Conservation (phyloP, 2,329 filamentous ascomycete genomes). For the Cladorrhinum sp. region DNA sequence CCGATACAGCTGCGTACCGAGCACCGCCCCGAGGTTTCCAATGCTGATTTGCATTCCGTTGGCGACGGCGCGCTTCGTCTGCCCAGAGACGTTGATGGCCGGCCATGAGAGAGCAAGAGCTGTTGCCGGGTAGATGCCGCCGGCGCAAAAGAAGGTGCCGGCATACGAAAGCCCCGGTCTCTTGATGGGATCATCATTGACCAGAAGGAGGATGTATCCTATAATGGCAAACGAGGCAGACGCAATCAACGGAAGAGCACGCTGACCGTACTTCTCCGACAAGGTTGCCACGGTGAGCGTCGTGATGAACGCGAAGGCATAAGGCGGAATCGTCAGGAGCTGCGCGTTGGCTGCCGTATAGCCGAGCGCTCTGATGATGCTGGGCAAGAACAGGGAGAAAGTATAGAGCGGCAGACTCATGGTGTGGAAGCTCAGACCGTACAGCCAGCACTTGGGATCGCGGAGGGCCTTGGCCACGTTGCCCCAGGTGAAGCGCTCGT, state of each 20-base stretch:
- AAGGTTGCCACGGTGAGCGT: slow-evolving; percentile 58
- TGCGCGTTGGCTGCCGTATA: slow-evolving; percentile 53
- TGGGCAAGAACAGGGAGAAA: slow-evolving; percentile 54
- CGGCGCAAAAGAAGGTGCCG: slow-evolving; percentile 62
- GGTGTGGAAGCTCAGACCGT: slow-evolving; percentile 68
- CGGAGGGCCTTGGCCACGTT: slow-evolving; percentile 62
- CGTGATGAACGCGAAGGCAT: slow-evolving; percentile 59
- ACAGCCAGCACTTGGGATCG: slow-evolving; percentile 71
- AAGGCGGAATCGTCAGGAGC: slow-evolving; percentile 61
- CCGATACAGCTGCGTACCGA: slow-evolving; percentile 69
- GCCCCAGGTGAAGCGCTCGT: slow-evolving; percentile 66
- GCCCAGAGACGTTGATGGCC: slow-evolving; percentile 67
- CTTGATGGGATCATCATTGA: slow-evolving; percentile 43
- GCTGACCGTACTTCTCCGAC: slow-evolving; percentile 55
- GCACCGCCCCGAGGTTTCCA: slow-evolving; percentile 64
- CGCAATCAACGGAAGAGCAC: slow-evolving; percentile 62
- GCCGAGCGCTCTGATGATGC: slow-evolving; percentile 53
- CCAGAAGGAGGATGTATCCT: slow-evolving; percentile 60
- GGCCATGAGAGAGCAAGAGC: slow-evolving; percentile 67
- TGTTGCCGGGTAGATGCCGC: slow-evolving; percentile 64
- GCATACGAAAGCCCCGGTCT: slow-evolving; percentile 57
- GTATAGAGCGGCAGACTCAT: slow-evolving; percentile 64
- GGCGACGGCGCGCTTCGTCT: slow-evolving; percentile 66
- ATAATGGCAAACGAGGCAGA: slow-evolving; percentile 56
- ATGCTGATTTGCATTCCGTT: slow-evolving; percentile 72